Evolutionary conservation across 345 rosid genomes (phyloP).

Genomic region (Murraya koenigii): DNA sequence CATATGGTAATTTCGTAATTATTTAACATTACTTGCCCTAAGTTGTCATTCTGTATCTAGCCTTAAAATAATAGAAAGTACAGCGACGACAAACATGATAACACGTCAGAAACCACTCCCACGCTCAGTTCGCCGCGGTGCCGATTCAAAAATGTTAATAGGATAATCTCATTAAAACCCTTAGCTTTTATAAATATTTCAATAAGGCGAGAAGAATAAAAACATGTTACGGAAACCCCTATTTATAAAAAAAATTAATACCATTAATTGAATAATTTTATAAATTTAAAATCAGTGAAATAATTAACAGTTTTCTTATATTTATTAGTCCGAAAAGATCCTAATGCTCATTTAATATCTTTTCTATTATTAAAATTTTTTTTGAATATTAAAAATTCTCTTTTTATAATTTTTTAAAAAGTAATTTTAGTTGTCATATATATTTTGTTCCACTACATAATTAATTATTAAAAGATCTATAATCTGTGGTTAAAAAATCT

Average conservation of each 20-base stretch:
- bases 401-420: too few species aligned
- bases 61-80: constrained; percentile 37
- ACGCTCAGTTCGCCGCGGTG: constrained; percentile 31
- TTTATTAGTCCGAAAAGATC: not conserved
- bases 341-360: too few species aligned
- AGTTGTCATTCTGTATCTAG: not conserved
- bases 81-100: constrained; percentile 45
- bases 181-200: not conserved
- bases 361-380: too few species aligned
- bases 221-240: not conserved
- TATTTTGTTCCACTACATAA: too few species aligned
- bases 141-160: accelerated
- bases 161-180: not conserved
- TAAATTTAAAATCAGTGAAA: too few species aligned
- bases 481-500: too few species aligned
- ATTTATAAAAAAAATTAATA: not conserved
- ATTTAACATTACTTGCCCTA: not conserved
- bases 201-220: not conserved
- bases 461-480: too few species aligned
- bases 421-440: too few species aligned
- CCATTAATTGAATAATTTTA: too few species aligned
- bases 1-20: constrained; percentile 11
- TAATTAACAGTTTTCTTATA: too few species aligned
- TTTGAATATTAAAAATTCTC: not conserved
- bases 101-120: constrained; percentile 12